Percentiles rank a stretch among this genome's conserved stretches.
These are phyloP conservation scores for Diaporthe ampelina DNA, from an alignment of 2,329 filamentous ascomycete genomes.

Conservation along the genomic window DNA sequence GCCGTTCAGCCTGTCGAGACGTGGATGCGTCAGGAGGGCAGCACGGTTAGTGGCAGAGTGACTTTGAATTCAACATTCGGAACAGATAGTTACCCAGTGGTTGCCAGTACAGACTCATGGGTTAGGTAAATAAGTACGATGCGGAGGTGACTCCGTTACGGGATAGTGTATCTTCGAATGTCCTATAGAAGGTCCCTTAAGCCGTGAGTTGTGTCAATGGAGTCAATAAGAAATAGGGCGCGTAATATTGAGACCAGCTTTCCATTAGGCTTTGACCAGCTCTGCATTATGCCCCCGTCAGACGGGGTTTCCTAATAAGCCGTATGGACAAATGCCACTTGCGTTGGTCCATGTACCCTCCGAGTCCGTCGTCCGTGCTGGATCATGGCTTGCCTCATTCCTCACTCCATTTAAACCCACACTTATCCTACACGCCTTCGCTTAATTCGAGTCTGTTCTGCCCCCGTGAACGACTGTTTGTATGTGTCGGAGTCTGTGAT, in stretches of 20 bases:
- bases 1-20: slow-evolving; percentile 14
- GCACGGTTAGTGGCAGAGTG: slow-evolving; percentile 14
- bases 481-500: not conserved
- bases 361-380: not conserved
- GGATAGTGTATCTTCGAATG: too few species aligned
- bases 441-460: not conserved
- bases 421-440: not conserved
- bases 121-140: not conserved
- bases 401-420: not conserved
- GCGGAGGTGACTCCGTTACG: too few species aligned
- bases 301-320: too few species aligned
- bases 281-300: too few species aligned
- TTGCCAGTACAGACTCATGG: slow-evolving; percentile 12
- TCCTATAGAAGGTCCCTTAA: not conserved
- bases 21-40: slow-evolving; percentile 28
- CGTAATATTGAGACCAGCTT: too few species aligned
- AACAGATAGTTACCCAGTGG: slow-evolving; percentile 10
- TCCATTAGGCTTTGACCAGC: too few species aligned
- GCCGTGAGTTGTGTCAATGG: too few species aligned
- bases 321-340: too few species aligned
- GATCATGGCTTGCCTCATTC: not conserved
- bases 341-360: too few species aligned
- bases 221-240: too few species aligned
- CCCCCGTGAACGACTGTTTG: not conserved
- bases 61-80: slow-evolving; percentile 19